A percentile compares a stretch with the other conserved stretches of the same genome.
Evolutionary conservation across 2,329 filamentous ascomycete genomes (phyloP).

Genomic region (Colletotrichum eleusines): DNA sequence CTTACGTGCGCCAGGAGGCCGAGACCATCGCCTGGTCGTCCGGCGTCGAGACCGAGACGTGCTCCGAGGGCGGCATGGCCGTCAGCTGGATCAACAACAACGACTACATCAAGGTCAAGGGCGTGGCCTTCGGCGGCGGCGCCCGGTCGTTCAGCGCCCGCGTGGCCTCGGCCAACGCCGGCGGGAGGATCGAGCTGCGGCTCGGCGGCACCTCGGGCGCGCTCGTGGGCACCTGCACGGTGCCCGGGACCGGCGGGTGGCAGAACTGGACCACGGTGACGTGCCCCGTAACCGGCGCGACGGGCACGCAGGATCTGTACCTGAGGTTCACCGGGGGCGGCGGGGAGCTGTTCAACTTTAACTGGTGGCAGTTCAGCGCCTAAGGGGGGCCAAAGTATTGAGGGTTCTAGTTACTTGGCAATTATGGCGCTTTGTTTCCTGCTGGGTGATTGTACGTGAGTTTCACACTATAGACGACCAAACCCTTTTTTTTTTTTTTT

Average conservation of each 20-base stretch:
- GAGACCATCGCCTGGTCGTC: constrained; percentile 49
- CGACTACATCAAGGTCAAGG: constrained; percentile 51
- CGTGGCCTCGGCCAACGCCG: constrained; percentile 40
- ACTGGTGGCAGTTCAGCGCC: constrained; percentile 46
- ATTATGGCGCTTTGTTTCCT: not conserved
- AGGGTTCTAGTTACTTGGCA: not conserved
- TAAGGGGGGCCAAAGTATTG: not conserved
- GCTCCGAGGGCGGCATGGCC: constrained; percentile 46
- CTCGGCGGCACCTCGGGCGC: constrained; percentile 46
- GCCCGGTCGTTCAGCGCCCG: constrained; percentile 45
- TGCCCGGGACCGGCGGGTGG: constrained; percentile 48
- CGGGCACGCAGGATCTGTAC: constrained; percentile 10
- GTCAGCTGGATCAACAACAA: constrained; percentile 47
- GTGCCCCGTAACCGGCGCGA: constrained; percentile 43
- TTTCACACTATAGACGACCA: not conserved
- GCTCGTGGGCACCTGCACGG: constrained; percentile 46
- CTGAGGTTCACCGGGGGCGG: not conserved
- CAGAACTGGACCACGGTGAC: constrained; percentile 45
- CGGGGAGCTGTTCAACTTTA: constrained; percentile 42
- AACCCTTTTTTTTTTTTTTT: too few species aligned
- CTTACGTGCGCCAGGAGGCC: constrained; percentile 47
- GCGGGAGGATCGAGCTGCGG: constrained; percentile 48
- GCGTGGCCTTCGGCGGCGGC: constrained; percentile 48
- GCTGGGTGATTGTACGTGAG: not conserved
- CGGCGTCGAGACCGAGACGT: constrained; percentile 45